phyloP scores from a whole-genome alignment of 2,329 filamentous ascomycete genomes.

The Sphaerulina vaccinii region DNA sequence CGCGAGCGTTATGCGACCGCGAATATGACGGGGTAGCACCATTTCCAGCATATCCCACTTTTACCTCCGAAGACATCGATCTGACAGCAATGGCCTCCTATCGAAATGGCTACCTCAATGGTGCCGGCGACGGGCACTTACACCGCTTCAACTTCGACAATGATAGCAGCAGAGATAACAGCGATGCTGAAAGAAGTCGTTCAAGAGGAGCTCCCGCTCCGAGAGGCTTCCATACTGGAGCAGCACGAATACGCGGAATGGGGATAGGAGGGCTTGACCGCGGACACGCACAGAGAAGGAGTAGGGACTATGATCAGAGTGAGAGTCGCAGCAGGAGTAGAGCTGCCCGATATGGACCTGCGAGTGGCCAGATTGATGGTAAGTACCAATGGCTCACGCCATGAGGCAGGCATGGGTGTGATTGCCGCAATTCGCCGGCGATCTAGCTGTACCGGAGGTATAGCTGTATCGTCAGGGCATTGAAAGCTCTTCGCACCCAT shows the following conservation, averaged over 20 bases:
- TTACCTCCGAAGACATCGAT: background rate
- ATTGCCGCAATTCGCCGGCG: conserved; percentile 10
- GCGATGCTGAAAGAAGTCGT: conserved; percentile 38
- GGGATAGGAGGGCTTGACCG: conserved; percentile 46
- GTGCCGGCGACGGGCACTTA: conserved; percentile 36
- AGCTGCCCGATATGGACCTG: conserved; percentile 37
- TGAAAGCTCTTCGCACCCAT: background rate
- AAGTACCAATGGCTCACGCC: background rate
- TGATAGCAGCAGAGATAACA: conserved; percentile 36
- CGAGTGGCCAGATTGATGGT: conserved; percentile 46
- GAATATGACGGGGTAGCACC: background rate
- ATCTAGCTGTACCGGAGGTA: conserved; percentile 1
- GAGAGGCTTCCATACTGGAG: conserved; percentile 39
- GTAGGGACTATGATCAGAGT: conserved; percentile 37
- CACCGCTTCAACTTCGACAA: conserved; percentile 38
- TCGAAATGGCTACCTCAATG: conserved; percentile 38
- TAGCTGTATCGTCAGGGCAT: background rate
- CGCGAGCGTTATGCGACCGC: background rate
- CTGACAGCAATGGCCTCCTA: conserved; percentile 3
- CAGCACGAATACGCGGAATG: conserved; percentile 27
- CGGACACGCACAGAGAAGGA: conserved; percentile 42
- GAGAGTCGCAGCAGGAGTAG: conserved; percentile 37
- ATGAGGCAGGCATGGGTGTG: conserved; percentile 6
- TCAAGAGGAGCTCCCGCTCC: conserved; percentile 35
- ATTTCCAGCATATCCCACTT: background rate